Evolutionary conservation across 495 filamentous ascomycete genomes (phyloP), one percentile per base, ranked within the genome.

Genomic region (Talaromyces proteolyticus): DNA sequence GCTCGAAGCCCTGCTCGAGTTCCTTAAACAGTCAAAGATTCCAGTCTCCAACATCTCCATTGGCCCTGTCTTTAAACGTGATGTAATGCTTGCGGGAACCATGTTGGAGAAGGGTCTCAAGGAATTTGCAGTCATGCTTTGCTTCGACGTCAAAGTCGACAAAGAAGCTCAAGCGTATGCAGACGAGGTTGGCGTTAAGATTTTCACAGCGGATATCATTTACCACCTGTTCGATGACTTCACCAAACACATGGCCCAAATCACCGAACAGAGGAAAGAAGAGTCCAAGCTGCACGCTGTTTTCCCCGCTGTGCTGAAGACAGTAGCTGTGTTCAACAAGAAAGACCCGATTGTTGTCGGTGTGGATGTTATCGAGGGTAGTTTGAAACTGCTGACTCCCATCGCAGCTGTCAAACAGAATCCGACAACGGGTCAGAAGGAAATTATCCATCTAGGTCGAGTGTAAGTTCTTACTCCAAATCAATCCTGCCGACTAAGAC

Each of bases 141-240:
- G 94, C 65, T 99, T 99, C 76, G 94, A 99, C 63, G 94, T 99
- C 66, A 96, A 96, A 74, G 87, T 99, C 19, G 94, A 99, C 68
- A 96, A 95, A 67, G 94, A 99, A 59, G 94, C 94, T 1, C 79
- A 85, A 57, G 77, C 77, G 12, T 96, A 97, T 57, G 94, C 94
- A 37, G 88, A 95, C 8, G 91, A 96, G 47, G 81, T 95, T 36
- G 92, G 92, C 24, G 88, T 99, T 64, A 99, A 96, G 78, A 89
- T 99, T 60, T 97, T 97, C 75, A 95, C 89, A 0, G 94, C 94
- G 5, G 91, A 99, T 57, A 99, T 99, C 58, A 99, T 99, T 54
- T 99, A 99, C 64, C 94, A 99, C 64, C 75, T 99, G 47, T 99
- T 99, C 65, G 94, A 99, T 63, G 77, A 84, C 53, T 99, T 97